A percentile compares a stretch with the other conserved stretches of the same genome.
Evolutionary conservation across 176 grass and related monocot species (phyloP).

Genomic region (Stipa capillata): DNA sequence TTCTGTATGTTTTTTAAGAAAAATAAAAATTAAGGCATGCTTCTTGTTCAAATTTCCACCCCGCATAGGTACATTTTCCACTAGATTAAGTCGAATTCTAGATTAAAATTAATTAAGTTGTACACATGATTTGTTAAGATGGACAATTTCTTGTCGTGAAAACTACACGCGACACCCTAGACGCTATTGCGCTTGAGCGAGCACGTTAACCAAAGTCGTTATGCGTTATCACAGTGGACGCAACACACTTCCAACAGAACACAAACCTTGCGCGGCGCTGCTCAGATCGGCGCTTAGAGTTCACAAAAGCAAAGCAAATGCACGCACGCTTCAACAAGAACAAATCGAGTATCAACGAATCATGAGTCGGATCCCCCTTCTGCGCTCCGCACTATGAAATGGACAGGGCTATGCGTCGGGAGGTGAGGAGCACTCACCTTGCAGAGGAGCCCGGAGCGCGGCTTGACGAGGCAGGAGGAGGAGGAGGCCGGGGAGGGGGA

Average conservation of each 20-base stretch:
- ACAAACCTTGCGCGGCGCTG: background rate
- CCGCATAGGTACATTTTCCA: background rate
- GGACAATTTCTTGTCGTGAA: background rate
- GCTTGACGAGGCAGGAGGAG: constrained; percentile 5
- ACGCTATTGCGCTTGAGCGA: background rate
- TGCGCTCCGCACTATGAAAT: background rate
- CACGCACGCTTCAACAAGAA: background rate
- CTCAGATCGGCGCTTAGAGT: background rate
- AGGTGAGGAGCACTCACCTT: constrained; percentile 12
- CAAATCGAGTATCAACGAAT: background rate
- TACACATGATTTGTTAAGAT: background rate
- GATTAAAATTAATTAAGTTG: background rate
- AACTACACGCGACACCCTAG: background rate
- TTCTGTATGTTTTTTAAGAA: background rate
- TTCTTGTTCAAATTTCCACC: background rate
- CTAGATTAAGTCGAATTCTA: background rate
- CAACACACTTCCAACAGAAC: background rate
- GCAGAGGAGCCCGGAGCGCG: constrained; percentile 20
- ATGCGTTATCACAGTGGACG: background rate
- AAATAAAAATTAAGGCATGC: background rate
- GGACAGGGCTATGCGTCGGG: background rate
- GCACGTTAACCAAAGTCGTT: background rate
- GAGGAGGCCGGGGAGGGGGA: constrained; percentile 8
- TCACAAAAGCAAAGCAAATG: background rate
- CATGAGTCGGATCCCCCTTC: background rate